These are phyloP conservation scores for Pezicula radicicola DNA, from an alignment of 2,329 filamentous ascomycete species.

Conservation along the genomic window DNA sequence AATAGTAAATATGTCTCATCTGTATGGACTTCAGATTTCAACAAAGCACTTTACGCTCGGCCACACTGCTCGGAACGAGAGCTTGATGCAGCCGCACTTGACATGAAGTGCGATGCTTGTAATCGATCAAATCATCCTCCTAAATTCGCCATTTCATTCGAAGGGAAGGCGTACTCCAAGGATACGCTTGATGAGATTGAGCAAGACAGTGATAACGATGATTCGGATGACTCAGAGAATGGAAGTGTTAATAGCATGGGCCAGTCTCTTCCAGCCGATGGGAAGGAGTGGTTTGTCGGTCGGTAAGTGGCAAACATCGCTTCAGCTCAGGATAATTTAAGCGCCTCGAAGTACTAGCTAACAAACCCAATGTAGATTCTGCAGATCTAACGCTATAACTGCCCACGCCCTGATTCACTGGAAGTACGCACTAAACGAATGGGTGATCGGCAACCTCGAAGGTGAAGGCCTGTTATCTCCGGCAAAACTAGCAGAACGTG, in stretches of 20 bases:
- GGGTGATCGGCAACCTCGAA: constrained; percentile 61
- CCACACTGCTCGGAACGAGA: constrained; percentile 46
- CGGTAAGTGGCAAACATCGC: constrained; percentile 31
- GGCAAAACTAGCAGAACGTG: constrained; percentile 56
- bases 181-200: constrained; percentile 65
- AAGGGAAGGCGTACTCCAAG: constrained; percentile 63
- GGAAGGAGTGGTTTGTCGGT: constrained; percentile 49
- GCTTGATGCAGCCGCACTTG: background rate
- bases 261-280: constrained; percentile 38
- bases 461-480: constrained; percentile 54
- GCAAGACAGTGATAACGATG: constrained; percentile 34
- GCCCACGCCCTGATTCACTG: constrained; percentile 74
- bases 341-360: background rate
- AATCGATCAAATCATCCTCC: constrained; percentile 67
- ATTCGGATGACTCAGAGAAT: constrained; percentile 33
- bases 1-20: constrained; percentile 70
- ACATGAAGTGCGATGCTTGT: constrained; percentile 62
- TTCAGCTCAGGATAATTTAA: constrained; percentile 7
- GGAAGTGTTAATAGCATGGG: constrained; percentile 42
- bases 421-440: constrained; percentile 71
- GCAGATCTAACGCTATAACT: constrained; percentile 62
- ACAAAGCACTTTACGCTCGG: constrained; percentile 60
- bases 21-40: constrained; percentile 66
- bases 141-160: constrained; percentile 59
- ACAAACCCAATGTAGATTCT: constrained; percentile 34